Evolutionary conservation across 2,329 filamentous ascomycete species (phyloP), one percentile per base, ranked within the genome.

Genomic region (Dactylellina sp.): DNA sequence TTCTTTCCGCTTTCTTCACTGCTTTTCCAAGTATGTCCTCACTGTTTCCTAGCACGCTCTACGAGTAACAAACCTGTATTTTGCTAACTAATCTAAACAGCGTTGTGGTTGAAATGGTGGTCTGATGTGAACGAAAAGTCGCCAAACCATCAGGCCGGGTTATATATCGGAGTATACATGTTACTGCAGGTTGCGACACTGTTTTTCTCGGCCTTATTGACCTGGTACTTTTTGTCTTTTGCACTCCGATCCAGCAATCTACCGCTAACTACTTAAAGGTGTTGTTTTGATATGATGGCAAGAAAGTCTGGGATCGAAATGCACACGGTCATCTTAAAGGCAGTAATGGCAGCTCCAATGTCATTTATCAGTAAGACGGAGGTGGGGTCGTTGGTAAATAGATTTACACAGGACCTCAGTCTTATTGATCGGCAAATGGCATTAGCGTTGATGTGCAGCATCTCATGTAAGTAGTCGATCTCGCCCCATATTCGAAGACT

Each of bases 341-440:
- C 66, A 12, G 66, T 71, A 1, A 64, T 71, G 60, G 18, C 32
- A 14, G 83, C 83, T 1, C 80, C 82, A 0, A 76, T 84, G 1
- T 79, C 78, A 1, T 82, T 81, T 20, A 83, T 84, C 59, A 82
- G 81, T 0, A 77, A 71, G 1, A 82, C 81, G 0, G 82, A 84
- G 14, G 79, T 78, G 2, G 83, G 83, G 2, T 80, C 80, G 0
- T 81, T 83, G 1, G 78, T 83, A 6, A 84, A 83, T 28, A 78
- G 83, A 81, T 81, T 76, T 75, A 83, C 82, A 0, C 83, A 85
- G 70, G 84, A 85, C 28, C 78, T 83, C 75, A 80, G 79, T 1
- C 77, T 84, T 0, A 77, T 84, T 2, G 83, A 84, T 66, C 83
- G 81, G 25, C 79, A 81, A 56, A 78, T 85, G 1, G 81, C 82